Percentiles rank a stretch among this genome's conserved stretches.
Conservation (phyloP, 1,284 basidiomycete species). For the Trichosporon sp. region DNA sequence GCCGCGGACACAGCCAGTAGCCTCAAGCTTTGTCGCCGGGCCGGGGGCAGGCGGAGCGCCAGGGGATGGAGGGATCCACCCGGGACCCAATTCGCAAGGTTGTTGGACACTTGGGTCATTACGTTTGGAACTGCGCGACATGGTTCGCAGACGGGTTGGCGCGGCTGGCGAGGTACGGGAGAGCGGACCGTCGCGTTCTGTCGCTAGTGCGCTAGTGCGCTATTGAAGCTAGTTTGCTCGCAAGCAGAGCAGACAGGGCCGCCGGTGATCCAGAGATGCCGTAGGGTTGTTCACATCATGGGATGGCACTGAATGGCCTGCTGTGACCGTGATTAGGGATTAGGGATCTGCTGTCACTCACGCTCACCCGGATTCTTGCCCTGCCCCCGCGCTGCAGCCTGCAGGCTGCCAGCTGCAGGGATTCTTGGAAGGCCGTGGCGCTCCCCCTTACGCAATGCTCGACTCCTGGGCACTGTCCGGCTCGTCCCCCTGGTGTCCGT, state of each 20-base stretch:
- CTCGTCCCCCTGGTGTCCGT: not conserved
- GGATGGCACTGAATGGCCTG: not conserved
- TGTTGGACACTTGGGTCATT: not conserved
- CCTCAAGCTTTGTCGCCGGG: not conserved
- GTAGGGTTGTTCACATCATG: not conserved
- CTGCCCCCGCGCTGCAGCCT: not conserved
- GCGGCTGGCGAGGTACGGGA: not conserved
- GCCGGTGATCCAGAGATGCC: not conserved
- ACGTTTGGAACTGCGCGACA: not conserved
- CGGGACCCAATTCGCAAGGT: not conserved
- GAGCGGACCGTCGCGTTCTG: not conserved
- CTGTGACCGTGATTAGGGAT: not conserved
- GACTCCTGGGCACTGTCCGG: not conserved
- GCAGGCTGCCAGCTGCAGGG: too few relatives aligned
- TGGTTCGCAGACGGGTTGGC: not conserved
- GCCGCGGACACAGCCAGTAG: not conserved
- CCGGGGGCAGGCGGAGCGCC: not conserved
- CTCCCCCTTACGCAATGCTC: not conserved
- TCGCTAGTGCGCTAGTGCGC: not conserved
- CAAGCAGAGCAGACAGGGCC: too few relatives aligned
- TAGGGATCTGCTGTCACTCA: not conserved
- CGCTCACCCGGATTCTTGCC: not conserved
- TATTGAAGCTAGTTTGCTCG: too few relatives aligned
- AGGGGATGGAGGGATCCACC: not conserved
- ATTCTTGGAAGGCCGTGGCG: not conserved